Conservation (phyloP, 2,329 filamentous ascomycete species). For the Alternaria triticimaculans region DNA sequence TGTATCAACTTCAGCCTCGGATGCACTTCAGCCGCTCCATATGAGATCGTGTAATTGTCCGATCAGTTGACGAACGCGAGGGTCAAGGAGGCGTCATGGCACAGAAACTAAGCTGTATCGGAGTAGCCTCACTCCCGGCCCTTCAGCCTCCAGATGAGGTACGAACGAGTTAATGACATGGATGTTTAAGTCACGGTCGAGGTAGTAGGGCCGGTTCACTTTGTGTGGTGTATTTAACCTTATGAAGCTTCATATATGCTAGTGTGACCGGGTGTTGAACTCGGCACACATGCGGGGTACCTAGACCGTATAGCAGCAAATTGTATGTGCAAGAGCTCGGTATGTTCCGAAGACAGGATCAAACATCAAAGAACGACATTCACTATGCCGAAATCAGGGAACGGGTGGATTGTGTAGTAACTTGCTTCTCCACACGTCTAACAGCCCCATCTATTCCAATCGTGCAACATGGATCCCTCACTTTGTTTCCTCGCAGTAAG, state of each 20-base stretch:
- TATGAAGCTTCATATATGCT: neutral
- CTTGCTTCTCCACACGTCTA: neutral
- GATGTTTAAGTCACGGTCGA: neutral
- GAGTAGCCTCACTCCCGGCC: neutral
- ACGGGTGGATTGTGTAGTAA: neutral
- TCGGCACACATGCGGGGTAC: neutral
- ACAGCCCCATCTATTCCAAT: neutral
- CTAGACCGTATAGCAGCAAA: neutral
- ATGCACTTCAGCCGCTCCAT: neutral
- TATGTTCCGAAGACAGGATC: neutral
- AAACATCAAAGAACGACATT: neutral
- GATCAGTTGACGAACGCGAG: neutral
- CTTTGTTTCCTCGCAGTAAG: neutral
- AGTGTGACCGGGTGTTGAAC: neutral
- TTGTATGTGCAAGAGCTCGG: neutral
- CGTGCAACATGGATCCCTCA: neutral
- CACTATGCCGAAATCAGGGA: neutral
- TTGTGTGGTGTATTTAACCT: neutral
- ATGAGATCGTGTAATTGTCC: neutral
- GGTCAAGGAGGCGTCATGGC: neutral
- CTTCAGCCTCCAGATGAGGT: neutral
- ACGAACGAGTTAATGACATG: neutral
- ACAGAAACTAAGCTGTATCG: neutral
- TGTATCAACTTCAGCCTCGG: neutral
- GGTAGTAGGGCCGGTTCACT: neutral